Evolutionary conservation across 2,329 filamentous ascomycete genomes (phyloP).

Genomic region (Colletotrichum plurivorum): DNA sequence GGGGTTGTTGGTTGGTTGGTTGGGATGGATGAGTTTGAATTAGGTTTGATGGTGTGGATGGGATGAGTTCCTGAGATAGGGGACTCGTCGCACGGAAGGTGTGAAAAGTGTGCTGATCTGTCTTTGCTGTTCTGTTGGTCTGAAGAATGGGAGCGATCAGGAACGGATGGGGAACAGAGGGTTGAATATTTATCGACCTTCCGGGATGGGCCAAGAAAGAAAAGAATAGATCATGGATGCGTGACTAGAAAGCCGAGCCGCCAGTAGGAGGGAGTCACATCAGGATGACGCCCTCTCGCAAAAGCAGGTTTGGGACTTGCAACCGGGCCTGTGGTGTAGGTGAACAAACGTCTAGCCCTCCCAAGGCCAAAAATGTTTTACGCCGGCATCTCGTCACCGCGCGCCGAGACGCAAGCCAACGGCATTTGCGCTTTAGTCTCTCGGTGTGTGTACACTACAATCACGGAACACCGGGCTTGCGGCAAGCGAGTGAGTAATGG

Average conservation of each 20-base stretch:
- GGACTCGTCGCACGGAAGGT: not conserved
- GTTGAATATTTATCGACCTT: constrained; percentile 39
- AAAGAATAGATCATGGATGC: not conserved
- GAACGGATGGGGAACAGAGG: not conserved
- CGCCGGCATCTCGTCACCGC: constrained; percentile 35
- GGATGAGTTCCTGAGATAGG: constrained; percentile 4
- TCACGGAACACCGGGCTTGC: not conserved
- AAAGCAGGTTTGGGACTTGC: constrained; percentile 37
- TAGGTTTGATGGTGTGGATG: too few species aligned
- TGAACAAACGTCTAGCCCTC: not conserved
- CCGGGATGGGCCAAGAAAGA: constrained; percentile 9
- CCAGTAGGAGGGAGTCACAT: constrained; percentile 20
- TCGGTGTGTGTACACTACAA: constrained; percentile 15
- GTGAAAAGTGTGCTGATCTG: constrained; percentile 12
- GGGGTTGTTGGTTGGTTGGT: constrained; percentile 1
- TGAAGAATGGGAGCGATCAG: not conserved
- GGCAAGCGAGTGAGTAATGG: not conserved
- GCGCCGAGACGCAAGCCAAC: constrained; percentile 23
- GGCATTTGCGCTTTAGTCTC: constrained; percentile 5
- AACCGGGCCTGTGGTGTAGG: not conserved
- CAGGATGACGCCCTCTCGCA: constrained; percentile 10
- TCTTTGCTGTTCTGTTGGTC: constrained; percentile 1
- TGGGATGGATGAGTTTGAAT: too few species aligned
- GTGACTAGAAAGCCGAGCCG: not conserved
- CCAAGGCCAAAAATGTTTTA: constrained; percentile 9